Evolutionary conservation across 352 stramenopile species (phyloP).

Genomic region (Pythium myriotylum): DNA sequence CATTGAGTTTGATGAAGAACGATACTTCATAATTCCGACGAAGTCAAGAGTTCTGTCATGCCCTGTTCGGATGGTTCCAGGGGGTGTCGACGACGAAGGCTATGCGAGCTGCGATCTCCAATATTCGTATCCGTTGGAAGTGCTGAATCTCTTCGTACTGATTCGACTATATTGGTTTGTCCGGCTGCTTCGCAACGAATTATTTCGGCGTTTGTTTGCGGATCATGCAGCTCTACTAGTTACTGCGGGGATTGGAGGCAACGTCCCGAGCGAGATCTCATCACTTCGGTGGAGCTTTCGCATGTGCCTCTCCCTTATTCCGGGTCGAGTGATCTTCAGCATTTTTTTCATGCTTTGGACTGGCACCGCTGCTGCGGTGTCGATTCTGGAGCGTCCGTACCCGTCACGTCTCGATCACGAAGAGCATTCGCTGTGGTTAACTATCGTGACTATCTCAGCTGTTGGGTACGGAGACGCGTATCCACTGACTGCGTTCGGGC

Average conservation of each 20-base stretch:
- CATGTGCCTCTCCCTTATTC: slow-evolving; percentile 47
- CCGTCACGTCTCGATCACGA: slow-evolving; percentile 58
- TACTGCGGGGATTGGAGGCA: slow-evolving; percentile 27
- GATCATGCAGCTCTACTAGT: slow-evolving; percentile 30
- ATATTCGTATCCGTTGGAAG: slow-evolving; percentile 63
- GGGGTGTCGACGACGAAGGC: slow-evolving; percentile 24
- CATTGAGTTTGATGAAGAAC: slow-evolving; percentile 47
- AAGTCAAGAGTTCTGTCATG: slow-evolving; percentile 7
- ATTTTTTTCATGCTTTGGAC: slow-evolving; percentile 55
- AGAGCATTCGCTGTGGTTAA: slow-evolving; percentile 63
- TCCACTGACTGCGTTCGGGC: slow-evolving; percentile 49
- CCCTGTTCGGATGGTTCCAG: slow-evolving; percentile 15
- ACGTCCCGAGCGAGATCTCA: slow-evolving; percentile 36
- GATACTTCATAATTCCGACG: slow-evolving; percentile 28
- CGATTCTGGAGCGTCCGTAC: slow-evolving; percentile 63
- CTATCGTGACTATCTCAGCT: slow-evolving; percentile 61
- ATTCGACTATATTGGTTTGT: slow-evolving; percentile 63
- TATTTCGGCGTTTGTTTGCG: slow-evolving; percentile 40
- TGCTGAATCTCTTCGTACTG: slow-evolving; percentile 63
- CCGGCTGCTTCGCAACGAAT: slow-evolving; percentile 52
- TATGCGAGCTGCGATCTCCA: slow-evolving; percentile 38
- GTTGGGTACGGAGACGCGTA: slow-evolving; percentile 68
- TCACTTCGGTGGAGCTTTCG: slow-evolving; percentile 63
- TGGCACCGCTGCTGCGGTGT: slow-evolving; percentile 49
- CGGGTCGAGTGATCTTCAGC: slow-evolving; percentile 38